Evolutionary conservation across 768 basidiomycete genomes (phyloP).

Genomic region (Sporobolomyces phaffii): DNA sequence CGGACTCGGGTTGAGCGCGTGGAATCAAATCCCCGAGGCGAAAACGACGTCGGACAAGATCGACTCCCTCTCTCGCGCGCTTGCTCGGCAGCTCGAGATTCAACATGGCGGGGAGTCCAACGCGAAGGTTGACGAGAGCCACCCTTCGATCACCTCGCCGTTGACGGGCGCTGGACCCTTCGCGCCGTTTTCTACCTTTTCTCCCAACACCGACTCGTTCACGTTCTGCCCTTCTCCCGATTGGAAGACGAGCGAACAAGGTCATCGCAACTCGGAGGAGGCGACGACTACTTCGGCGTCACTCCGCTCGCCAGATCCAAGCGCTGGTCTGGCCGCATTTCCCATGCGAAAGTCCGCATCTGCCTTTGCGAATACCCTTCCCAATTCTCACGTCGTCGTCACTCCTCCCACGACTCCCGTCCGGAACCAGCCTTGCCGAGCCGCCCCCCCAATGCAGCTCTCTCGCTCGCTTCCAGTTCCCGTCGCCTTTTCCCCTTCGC

Average conservation of each 20-base stretch:
- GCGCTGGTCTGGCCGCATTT: neutral
- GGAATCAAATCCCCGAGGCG: neutral
- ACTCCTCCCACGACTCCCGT: conserved; percentile 20
- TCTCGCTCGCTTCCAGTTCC: conserved; percentile 8
- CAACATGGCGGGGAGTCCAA: neutral
- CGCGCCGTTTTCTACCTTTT: neutral
- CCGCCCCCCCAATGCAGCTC: conserved; percentile 1
- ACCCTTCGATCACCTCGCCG: neutral
- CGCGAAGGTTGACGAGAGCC: neutral
- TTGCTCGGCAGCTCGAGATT: neutral
- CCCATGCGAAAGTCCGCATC: neutral
- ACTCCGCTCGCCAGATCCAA: conserved; percentile 10
- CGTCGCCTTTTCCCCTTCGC: neutral
- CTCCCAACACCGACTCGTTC: conserved; percentile 27
- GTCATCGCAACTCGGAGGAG: neutral
- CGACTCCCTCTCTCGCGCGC: neutral
- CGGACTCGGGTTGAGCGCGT: neutral
- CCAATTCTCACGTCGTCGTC: neutral
- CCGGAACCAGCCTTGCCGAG: neutral
- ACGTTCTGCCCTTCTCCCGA: conserved; percentile 18
- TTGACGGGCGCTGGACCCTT: neutral
- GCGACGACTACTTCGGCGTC: neutral
- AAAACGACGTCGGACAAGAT: neutral
- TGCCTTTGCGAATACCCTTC: neutral
- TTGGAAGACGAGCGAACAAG: neutral